Evolutionary conservation across 73 alveolate genomes (phyloP), one percentile per base, ranked within the genome.

Genomic region (Tetrahymena borealis): DNA sequence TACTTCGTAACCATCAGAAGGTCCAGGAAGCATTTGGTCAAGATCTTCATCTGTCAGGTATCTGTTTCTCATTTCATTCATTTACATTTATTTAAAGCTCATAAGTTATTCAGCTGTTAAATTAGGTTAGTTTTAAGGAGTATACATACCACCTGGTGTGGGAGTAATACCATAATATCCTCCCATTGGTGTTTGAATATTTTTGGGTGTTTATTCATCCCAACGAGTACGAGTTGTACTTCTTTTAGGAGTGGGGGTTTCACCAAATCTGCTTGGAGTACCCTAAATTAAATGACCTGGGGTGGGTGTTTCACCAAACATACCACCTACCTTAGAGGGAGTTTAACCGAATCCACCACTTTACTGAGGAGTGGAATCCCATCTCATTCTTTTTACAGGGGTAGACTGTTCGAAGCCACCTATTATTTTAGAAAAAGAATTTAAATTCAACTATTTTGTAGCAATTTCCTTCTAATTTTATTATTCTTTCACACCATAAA

Each of bases 11-110:
- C 95, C 95, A 39, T 93, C 95, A 33, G 78, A 60, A 38, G 93
- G 93, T 11, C 95, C 95, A 8, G 95, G 95, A 18, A 92, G 28
- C 85, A 60, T 60, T 60, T 60, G 35, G 13, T 60, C 85, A 60
- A 60, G 85, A n/a, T 98, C 99, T 91, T 97, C 99, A 93, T 98
- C 99, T 15, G 99, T 97, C 95, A 98, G 94, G 24, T 98, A 98
- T 78, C 97, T 94, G 94, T 98, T 98, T 94, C 99, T 98, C 92
- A 98, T 99, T 33, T 98, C 97, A 78, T 95, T 95, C 38, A 97
- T 99, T 91, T 96, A 96, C 85, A 97, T 93, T 96, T 97, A 96
- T 93, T 97, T 98, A 85, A 94, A 90, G 35, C 91, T 94, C 33
- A 93, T 38, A 32, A 94, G 35, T 78, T 93, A 78, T 79, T 94